Conservation (phyloP, 2,329 filamentous ascomycete genomes). For the Pseudogymnoascus sp. region DNA sequence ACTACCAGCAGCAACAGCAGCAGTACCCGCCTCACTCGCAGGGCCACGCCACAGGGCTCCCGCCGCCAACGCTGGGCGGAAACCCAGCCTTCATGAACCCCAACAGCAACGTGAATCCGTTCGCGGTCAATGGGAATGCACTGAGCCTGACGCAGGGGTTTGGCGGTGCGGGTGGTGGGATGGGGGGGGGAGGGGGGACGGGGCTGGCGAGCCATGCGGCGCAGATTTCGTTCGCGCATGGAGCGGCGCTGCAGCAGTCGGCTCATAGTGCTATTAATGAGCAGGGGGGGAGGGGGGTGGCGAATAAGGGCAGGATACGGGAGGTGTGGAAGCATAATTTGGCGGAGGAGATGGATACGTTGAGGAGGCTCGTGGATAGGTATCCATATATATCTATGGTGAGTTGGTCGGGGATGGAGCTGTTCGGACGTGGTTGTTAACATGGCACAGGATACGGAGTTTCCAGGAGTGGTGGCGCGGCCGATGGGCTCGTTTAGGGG, state of each 20-base stretch:
- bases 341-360: constrained; percentile 76
- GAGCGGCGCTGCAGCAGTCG: constrained; percentile 55
- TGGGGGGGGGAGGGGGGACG: constrained; percentile 44
- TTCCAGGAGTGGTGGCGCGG: constrained; percentile 91
- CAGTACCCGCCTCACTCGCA: constrained; percentile 38
- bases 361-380: constrained; percentile 76
- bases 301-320: constrained; percentile 70
- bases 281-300: constrained; percentile 46
- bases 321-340: constrained; percentile 95
- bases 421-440: constrained; percentile 8
- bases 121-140: constrained; percentile 42
- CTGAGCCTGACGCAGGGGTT: constrained; percentile 51
- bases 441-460: constrained; percentile 74
- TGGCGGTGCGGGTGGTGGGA: constrained; percentile 49
- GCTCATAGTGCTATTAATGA: constrained; percentile 45
- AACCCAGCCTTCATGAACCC: constrained; percentile 65
- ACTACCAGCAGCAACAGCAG: constrained; percentile 31
- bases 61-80: constrained; percentile 50
- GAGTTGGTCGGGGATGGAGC: constrained; percentile 31
- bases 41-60: constrained; percentile 38
- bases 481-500: constrained; percentile 91
- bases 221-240: constrained; percentile 78
- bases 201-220: constrained; percentile 81
- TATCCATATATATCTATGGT: constrained; percentile 98
- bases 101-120: constrained; percentile 60